Evolutionary conservation across 768 basidiomycete genomes (phyloP).

Genomic region (Hericium coralloides): DNA sequence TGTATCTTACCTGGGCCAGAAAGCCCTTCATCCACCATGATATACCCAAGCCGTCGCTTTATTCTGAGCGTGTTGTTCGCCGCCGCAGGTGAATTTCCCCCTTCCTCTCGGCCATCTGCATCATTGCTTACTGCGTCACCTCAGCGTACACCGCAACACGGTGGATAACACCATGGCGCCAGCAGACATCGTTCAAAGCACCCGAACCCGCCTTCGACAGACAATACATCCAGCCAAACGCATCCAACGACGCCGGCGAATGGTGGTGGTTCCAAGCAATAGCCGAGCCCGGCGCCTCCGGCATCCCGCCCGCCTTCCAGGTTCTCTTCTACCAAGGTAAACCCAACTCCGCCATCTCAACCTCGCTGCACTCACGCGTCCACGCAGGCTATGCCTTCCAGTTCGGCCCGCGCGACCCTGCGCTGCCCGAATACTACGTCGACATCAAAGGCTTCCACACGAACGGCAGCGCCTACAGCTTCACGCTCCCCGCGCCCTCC

Average conservation of each 20-base stretch:
- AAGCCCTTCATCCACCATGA: too few species aligned
- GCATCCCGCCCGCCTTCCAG: constrained; percentile 13
- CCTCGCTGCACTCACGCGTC: neutral
- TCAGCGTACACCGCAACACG: too few species aligned
- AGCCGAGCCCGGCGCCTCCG: constrained; percentile 3
- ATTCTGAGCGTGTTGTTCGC: too few species aligned
- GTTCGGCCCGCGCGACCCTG: neutral
- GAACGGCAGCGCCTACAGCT: constrained; percentile 14
- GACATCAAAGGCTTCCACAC: constrained; percentile 15
- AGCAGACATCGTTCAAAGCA: too few species aligned
- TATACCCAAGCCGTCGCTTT: too few species aligned
- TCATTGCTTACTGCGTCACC: too few species aligned
- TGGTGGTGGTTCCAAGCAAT: constrained; percentile 19
- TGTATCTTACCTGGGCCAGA: too few species aligned
- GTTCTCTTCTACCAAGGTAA: constrained; percentile 18
- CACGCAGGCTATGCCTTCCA: constrained; percentile 4
- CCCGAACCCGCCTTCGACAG: constrained; percentile 11
- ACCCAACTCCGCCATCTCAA: neutral
- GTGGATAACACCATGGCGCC: too few species aligned
- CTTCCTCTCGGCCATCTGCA: too few species aligned
- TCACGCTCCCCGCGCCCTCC: constrained; percentile 11
- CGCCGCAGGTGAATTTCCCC: too few species aligned
- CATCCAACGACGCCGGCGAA: constrained; percentile 14
- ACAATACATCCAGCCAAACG: constrained; percentile 14
- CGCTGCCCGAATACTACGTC: constrained; percentile 10